A percentile compares a stretch with the other conserved stretches of the same genome.
Conservation (phyloP, 768 basidiomycete species). For the Pleurotus giganteus region DNA sequence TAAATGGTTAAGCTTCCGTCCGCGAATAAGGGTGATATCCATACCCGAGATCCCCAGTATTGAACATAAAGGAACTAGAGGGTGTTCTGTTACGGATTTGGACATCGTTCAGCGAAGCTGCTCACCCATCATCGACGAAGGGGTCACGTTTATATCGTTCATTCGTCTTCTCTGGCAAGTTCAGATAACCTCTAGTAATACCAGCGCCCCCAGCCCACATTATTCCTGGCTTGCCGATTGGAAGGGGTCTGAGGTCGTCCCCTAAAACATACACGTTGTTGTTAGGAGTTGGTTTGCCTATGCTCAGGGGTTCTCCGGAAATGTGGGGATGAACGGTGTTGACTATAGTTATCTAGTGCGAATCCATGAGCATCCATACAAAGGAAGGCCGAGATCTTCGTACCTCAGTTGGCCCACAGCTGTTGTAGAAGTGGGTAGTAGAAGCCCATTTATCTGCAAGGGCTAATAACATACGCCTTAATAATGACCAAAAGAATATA, state of each 20-base stretch:
- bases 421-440: conserved; percentile 44
- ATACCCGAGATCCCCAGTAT: conserved; percentile 58
- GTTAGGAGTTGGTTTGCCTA: conserved; percentile 55
- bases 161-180: conserved; percentile 50
- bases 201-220: conserved; percentile 71
- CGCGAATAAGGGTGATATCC: neutral
- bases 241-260: conserved; percentile 32
- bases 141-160: conserved; percentile 52
- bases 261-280: conserved; percentile 41
- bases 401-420: conserved; percentile 59
- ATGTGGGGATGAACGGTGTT: conserved; percentile 53
- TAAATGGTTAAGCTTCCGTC: conserved; percentile 3
- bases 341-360: conserved; percentile 47
- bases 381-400: conserved; percentile 8
- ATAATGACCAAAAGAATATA: neutral
- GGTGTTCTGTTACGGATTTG: neutral
- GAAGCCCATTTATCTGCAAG: conserved; percentile 45
- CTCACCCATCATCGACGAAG: conserved; percentile 47
- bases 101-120: neutral
- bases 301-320: conserved; percentile 38
- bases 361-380: neutral
- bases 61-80: conserved; percentile 51
- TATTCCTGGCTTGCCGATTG: conserved; percentile 36
- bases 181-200: conserved; percentile 53
- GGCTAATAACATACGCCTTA: conserved; percentile 16